Evolutionary conservation across 441 rosid species (phyloP).

Genomic region (Gossypium laxum): DNA sequence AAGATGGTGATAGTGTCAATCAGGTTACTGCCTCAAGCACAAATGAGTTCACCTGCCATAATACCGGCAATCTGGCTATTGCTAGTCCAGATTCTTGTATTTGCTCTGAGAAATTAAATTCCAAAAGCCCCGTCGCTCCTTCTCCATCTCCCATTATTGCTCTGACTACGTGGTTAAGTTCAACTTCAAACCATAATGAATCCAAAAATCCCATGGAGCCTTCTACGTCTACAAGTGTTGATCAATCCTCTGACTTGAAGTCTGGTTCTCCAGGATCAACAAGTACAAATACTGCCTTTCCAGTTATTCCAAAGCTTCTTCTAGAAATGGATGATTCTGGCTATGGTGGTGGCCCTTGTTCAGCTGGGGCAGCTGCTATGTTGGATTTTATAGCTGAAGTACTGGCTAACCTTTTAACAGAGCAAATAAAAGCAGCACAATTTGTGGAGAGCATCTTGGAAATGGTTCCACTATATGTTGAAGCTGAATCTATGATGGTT

Average conservation of each 20-base stretch:
- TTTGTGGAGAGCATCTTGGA: constrained; percentile 58
- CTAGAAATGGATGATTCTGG: constrained; percentile 68
- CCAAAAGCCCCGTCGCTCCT: constrained; percentile 44
- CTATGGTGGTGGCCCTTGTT: constrained; percentile 81
- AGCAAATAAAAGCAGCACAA: constrained; percentile 70
- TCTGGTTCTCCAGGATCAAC: constrained; percentile 34
- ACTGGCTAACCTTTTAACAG: constrained; percentile 73
- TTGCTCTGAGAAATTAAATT: constrained; percentile 71
- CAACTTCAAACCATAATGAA: constrained; percentile 45
- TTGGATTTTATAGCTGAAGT: constrained; percentile 76
- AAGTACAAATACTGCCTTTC: constrained; percentile 30
- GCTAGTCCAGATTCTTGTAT: constrained; percentile 57
- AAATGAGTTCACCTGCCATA: constrained; percentile 39
- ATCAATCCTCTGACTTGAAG: constrained; percentile 43
- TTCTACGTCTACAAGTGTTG: constrained; percentile 34
- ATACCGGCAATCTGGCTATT: constrained; percentile 25
- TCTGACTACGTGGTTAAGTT: constrained; percentile 72
- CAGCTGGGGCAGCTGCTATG: constrained; percentile 71
- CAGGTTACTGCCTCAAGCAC: constrained; percentile 47
- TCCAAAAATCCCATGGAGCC: constrained; percentile 52
- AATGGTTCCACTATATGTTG: constrained; percentile 55
- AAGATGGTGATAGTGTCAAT: constrained; percentile 41
- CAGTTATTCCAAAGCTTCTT: constrained; percentile 45
- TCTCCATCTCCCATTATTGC: constrained; percentile 69
- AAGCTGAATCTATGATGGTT: constrained; percentile 56